A percentile compares a stretch with the other conserved stretches of the same genome.
Evolutionary conservation across 2,329 filamentous ascomycete genomes (phyloP).

Genomic region (Rhinocladiella similis): DNA sequence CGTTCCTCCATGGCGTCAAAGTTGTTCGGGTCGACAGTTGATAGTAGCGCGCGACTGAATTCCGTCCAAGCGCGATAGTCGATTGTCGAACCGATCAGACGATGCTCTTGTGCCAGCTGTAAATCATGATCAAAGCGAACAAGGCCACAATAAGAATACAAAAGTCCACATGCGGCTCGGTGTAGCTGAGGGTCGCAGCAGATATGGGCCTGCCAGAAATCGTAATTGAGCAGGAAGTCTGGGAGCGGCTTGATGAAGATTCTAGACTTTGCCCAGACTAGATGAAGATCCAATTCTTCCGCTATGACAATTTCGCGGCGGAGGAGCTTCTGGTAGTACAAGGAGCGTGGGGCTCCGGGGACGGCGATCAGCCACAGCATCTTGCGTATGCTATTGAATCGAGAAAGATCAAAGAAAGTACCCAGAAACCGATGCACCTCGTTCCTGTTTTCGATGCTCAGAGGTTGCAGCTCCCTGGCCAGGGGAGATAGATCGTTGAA

Average conservation of each 20-base stretch:
- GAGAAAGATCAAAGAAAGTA: conserved; percentile 2
- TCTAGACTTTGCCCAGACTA: conserved; percentile 27
- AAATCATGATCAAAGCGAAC: conserved; percentile 3
- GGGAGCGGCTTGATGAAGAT: conserved; percentile 34
- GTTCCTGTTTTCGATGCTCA: background rate
- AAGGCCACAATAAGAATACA: conserved; percentile 5
- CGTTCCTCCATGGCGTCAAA: conserved; percentile 35
- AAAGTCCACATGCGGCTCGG: background rate
- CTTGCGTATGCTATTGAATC: conserved; percentile 1
- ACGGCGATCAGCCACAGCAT: conserved; percentile 32
- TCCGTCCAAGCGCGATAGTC: conserved; percentile 1
- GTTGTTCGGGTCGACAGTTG: background rate
- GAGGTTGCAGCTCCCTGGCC: background rate
- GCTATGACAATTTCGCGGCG: conserved; percentile 30
- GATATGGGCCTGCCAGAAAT: conserved; percentile 10
- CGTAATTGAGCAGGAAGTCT: conserved; percentile 27
- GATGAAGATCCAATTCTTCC: conserved; percentile 31
- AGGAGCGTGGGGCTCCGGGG: conserved; percentile 29
- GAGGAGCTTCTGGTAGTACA: conserved; percentile 30
- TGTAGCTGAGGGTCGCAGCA: background rate
- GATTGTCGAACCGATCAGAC: background rate
- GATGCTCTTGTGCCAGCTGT: conserved; percentile 1
- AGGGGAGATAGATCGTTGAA: conserved; percentile 1
- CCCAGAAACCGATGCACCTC: background rate
- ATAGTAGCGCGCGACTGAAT: background rate